Evolutionary conservation across 139 green algal genomes (phyloP), one percentile per base, ranked within the genome.

Genomic region (Cymbomonas tetramitiformis): DNA sequence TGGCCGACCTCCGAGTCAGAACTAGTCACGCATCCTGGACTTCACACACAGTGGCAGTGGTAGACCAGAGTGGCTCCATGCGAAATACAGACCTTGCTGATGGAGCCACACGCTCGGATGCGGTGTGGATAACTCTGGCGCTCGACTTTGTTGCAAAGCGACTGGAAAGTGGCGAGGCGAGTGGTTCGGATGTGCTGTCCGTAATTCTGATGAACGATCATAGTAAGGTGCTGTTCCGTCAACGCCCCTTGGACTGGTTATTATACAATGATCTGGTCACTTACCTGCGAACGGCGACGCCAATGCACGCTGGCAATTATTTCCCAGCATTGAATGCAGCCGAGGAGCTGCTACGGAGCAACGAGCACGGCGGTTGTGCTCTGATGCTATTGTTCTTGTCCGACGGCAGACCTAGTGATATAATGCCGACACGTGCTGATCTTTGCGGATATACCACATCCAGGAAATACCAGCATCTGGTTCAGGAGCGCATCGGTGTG

Each of bases 11-110:
- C 41, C 21, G 5, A 5, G 21, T 50, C 41, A 23, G 41, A 50
- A 50, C 26, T n/a, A n/a, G n/a, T 9, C 5, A 7, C 6, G 41
- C 41, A 21, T 50, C 41, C 41, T 50, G 41, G 41, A 50, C 41
- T 5, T 50, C 60, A 1, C 68, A 75, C 30, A 55, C 67, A 44
- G 51, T 75, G 12, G 29, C 67, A 21, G 46, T 75, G 7, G 62
- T 75, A 2, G 68, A 75, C 30, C 4, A 32, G 30, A 70, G 53
- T 34, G 68, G 55, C 4, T 71, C 62, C 21, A 75, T 75, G 68
- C 46, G 61, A 30, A 75, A 61, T 43, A 32, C 28, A 5, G 68
- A 75, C 38, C 56, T 75, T 18, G 54, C 55, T 2, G 68, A 57
- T 6, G 41, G 41, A 8, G 41, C 41, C 41, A 50, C 41, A 23